Percentiles rank a stretch among this genome's conserved stretches.
Conservation (phyloP, 1,139 yeast genomes). For the Citeromyces hawaiiensis region DNA sequence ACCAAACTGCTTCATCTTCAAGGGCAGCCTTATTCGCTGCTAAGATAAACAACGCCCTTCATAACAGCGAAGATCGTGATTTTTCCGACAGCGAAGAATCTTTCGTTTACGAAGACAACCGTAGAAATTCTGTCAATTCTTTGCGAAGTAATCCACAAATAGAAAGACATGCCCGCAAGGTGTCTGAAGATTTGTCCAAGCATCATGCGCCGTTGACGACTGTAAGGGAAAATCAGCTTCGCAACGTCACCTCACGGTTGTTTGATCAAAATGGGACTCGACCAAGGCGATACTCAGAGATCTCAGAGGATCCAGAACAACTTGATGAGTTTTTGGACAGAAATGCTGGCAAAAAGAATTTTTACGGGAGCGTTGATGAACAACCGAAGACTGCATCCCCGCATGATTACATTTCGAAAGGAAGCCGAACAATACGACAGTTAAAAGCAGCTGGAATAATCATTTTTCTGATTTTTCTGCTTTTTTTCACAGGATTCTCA, state of each 20-base stretch:
- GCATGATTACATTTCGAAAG: slow-evolving; percentile 27
- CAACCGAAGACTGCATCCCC: slow-evolving; percentile 24
- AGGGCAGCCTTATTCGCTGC: slow-evolving; percentile 93
- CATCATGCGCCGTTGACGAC: neutral
- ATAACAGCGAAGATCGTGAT: slow-evolving; percentile 51
- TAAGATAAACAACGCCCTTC: slow-evolving; percentile 79
- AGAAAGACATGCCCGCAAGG: slow-evolving; percentile 14
- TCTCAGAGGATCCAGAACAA: slow-evolving; percentile 36
- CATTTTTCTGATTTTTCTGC: slow-evolving; percentile 33
- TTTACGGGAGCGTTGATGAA: neutral
- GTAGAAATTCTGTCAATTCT: slow-evolving; percentile 16
- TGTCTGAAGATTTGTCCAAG: slow-evolving; percentile 1
- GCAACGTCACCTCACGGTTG: slow-evolving; percentile 60
- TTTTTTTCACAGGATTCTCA: slow-evolving; percentile 61
- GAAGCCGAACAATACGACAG: slow-evolving; percentile 21
- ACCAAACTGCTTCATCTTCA: slow-evolving; percentile 21
- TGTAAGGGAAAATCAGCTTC: slow-evolving; percentile 19
- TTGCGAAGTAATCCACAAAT: slow-evolving; percentile 3
- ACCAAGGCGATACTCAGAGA: slow-evolving; percentile 58
- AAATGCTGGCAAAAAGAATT: neutral
- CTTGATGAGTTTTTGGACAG: slow-evolving; percentile 10
- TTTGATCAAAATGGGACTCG: slow-evolving; percentile 64
- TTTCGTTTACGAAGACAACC: slow-evolving; percentile 65
- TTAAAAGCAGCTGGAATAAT: slow-evolving; percentile 44
- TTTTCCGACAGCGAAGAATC: slow-evolving; percentile 87